A percentile compares a stretch with the other conserved stretches of the same genome.
Conservation (phyloP, 2,329 filamentous ascomycete species). For the Xylariaceae sp. region DNA sequence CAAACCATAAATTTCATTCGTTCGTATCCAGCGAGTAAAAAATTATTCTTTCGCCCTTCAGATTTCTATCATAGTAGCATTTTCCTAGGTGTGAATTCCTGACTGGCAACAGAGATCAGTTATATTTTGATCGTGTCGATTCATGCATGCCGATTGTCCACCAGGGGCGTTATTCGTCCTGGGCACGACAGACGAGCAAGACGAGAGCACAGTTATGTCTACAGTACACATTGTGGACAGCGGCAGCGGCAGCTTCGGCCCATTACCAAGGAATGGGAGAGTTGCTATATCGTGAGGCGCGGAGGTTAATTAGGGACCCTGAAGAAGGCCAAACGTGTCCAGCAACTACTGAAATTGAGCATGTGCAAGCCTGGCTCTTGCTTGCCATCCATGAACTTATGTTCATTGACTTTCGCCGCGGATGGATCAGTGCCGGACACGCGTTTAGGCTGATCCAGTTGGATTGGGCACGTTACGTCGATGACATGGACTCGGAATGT, state of each 20-base stretch:
- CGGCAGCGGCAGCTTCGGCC: conserved; percentile 9
- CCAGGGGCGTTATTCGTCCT: conserved; percentile 11
- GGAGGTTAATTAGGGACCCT: conserved; percentile 7
- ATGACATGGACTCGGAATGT: conserved; percentile 27
- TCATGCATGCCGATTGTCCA: conserved; percentile 16
- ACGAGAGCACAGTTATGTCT: conserved; percentile 11
- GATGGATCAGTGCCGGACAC: conserved; percentile 45
- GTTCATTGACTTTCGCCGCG: conserved; percentile 41
- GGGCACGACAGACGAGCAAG: conserved; percentile 12
- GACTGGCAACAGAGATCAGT: conserved; percentile 8
- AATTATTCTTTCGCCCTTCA: background rate
- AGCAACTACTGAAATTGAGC: conserved; percentile 33
- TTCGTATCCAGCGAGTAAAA: no score
- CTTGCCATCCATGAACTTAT: conserved; percentile 46
- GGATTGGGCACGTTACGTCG: conserved; percentile 44
- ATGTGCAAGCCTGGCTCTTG: conserved; percentile 46
- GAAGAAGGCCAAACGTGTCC: background rate
- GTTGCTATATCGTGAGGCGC: conserved; percentile 7
- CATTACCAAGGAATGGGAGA: conserved; percentile 18
- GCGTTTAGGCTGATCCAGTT: conserved; percentile 46
- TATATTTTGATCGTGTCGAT: conserved; percentile 16
- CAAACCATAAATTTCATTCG: no score
- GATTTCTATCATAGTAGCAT: background rate
- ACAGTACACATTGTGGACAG: conserved; percentile 20
- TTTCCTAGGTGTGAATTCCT: background rate